phyloP scores from a whole-genome alignment of 2,329 filamentous ascomycete genomes.

The Waltergamsia citrina region DNA sequence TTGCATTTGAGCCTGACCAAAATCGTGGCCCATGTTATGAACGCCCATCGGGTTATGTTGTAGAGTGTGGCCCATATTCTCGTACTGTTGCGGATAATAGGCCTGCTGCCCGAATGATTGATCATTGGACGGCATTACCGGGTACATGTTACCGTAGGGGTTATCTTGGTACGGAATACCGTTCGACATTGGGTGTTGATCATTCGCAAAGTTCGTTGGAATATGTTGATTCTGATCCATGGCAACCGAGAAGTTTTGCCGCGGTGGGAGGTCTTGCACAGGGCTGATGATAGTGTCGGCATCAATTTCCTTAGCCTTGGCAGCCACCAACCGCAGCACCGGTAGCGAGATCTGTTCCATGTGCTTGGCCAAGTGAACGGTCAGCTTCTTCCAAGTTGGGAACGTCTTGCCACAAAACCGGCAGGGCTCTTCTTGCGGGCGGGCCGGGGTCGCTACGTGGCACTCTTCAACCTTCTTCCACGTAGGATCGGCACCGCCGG shows the following conservation, averaged over 20 bases:
- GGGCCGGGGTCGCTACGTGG: slow-evolving; percentile 56
- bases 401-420: slow-evolving; percentile 78
- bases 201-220: too few species aligned
- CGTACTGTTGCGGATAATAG: slow-evolving; percentile 16
- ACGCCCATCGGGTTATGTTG: slow-evolving; percentile 15
- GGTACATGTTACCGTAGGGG: slow-evolving; percentile 2
- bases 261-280: slow-evolving; percentile 45
- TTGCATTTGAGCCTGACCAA: slow-evolving; percentile 12
- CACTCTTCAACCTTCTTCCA: slow-evolving; percentile 74
- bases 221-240: slow-evolving; percentile 9
- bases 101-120: slow-evolving; percentile 12
- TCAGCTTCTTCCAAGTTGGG: slow-evolving; percentile 84
- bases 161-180: slow-evolving; percentile 2
- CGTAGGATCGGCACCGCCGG: slow-evolving; percentile 49
- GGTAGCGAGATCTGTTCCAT: slow-evolving; percentile 90
- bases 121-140: slow-evolving; percentile 9
- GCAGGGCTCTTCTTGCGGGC: slow-evolving; percentile 69
- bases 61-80: slow-evolving; percentile 15
- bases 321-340: slow-evolving; percentile 52
- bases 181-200: too few species aligned
- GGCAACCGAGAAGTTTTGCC: slow-evolving; percentile 7
- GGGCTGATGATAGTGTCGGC: slow-evolving; percentile 60
- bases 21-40: slow-evolving; percentile 15
- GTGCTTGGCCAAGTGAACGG: slow-evolving; percentile 86
- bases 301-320: slow-evolving; percentile 35